Percentiles rank a stretch among this genome's conserved stretches.
phyloP scores from a whole-genome alignment of 208 protist genomes.

The Entamoeba moshkovskii region DNA sequence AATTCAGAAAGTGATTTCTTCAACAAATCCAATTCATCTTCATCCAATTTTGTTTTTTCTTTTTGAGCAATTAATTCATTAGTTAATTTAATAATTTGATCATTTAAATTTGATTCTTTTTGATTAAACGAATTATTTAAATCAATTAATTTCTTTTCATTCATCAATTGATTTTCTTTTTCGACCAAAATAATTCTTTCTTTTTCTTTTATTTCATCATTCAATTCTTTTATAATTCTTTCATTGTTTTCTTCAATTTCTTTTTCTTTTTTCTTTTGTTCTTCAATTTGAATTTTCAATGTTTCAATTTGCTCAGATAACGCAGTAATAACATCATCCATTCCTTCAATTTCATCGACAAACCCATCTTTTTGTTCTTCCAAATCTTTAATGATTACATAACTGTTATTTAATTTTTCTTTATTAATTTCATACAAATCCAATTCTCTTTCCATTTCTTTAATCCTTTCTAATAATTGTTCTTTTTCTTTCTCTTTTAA shows the following conservation, averaged over 20 bases:
- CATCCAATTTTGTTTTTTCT: neutral
- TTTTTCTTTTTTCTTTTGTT: neutral
- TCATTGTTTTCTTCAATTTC: neutral
- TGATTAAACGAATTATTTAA: too few relatives aligned
- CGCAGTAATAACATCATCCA: neutral
- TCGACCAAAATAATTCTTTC: neutral
- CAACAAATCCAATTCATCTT: neutral
- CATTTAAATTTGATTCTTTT: too few relatives aligned
- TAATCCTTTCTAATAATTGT: neutral
- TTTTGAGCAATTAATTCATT: too few relatives aligned
- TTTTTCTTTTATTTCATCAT: neutral
- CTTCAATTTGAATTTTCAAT: neutral
- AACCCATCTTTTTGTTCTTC: neutral
- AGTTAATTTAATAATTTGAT: too few relatives aligned
- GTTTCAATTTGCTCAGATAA: too few relatives aligned
- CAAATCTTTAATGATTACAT: neutral
- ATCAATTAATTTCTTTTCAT: too few relatives aligned
- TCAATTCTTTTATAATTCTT: neutral
- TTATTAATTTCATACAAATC: neutral
- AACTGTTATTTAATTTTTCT: neutral
- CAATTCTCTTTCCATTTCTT: neutral
- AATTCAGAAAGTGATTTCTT: too few relatives aligned
- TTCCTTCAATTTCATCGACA: neutral
- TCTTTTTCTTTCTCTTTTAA: neutral
- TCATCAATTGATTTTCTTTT: too few relatives aligned